These are phyloP conservation scores for Umbelopsis isabellina DNA, from an alignment of 192 early-diverging fungal genomes.

Conservation along the genomic window DNA sequence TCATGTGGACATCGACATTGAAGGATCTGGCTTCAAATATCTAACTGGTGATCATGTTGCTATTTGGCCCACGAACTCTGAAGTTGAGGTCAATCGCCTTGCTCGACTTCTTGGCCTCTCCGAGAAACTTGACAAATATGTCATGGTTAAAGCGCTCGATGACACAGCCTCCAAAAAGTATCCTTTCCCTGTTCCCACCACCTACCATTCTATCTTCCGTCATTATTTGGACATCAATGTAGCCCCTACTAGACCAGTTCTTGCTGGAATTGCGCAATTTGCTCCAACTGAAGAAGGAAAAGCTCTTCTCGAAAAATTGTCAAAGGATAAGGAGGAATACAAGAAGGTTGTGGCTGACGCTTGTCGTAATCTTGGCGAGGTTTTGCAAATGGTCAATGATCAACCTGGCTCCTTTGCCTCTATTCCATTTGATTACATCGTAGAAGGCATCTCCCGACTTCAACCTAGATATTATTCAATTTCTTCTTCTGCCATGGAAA, in stretches of 20 bases:
- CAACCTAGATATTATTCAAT: constrained; percentile 96
- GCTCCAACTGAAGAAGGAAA: constrained; percentile 59
- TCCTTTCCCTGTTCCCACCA: constrained; percentile 88
- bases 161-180: constrained; percentile 73
- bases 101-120: constrained; percentile 64
- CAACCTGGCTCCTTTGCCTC: constrained; percentile 40
- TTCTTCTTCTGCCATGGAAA: constrained; percentile 83
- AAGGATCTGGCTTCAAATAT: constrained; percentile 81
- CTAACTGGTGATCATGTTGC: constrained; percentile 95
- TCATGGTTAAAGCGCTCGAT: constrained; percentile 75
- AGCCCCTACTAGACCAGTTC: constrained; percentile 69
- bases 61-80: constrained; percentile 88
- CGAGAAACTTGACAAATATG: constrained; percentile 67
- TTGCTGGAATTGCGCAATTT: constrained; percentile 63
- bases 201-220: constrained; percentile 84
- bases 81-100: constrained; percentile 69
- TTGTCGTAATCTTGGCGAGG: constrained; percentile 72
- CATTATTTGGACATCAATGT: constrained; percentile 90
- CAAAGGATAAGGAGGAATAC: constrained; percentile 73
- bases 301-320: constrained; percentile 55
- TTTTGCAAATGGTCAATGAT: constrained; percentile 61
- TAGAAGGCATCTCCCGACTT: constrained; percentile 83
- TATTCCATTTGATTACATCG: constrained; percentile 81
- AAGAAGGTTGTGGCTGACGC: constrained; percentile 59
- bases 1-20: constrained; percentile 93